Evolutionary conservation across 2,329 filamentous ascomycete genomes (phyloP).

Genomic region (Fusarium dimerum): DNA sequence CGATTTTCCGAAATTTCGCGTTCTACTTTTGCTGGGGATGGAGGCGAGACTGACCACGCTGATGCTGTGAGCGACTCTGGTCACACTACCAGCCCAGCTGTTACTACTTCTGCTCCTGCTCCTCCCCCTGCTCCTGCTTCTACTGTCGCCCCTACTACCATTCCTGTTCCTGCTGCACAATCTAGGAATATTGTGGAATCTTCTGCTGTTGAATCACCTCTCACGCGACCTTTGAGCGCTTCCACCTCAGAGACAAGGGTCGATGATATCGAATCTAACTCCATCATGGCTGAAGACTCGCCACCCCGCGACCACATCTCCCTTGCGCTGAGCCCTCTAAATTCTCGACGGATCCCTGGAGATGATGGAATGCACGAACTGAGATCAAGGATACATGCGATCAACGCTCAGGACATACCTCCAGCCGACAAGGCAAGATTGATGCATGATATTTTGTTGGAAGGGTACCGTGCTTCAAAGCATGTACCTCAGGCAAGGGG

Average conservation of each 20-base stretch:
- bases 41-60: conserved; percentile 29
- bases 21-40: conserved; percentile 38
- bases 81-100: conserved; percentile 11
- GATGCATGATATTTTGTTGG: conserved; percentile 71
- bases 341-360: conserved; percentile 57
- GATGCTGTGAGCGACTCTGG: conserved; percentile 23
- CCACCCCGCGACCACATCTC: conserved; percentile 36
- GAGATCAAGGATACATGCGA: conserved; percentile 66
- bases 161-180: conserved; percentile 2
- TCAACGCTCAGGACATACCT: conserved; percentile 62
- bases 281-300: conserved; percentile 21
- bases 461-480: conserved; percentile 58
- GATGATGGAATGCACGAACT: conserved; percentile 77
- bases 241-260: conserved; percentile 38
- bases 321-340: conserved; percentile 33
- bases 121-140: conserved; percentile 19
- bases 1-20: conserved; percentile 58
- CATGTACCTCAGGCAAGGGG: conserved; percentile 16
- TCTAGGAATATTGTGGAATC: conserved; percentile 25
- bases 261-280: conserved; percentile 27
- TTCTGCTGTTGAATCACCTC: conserved; percentile 24
- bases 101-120: conserved; percentile 7
- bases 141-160: conserved; percentile 13
- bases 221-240: conserved; percentile 33
- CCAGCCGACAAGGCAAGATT: conserved; percentile 67